These are phyloP conservation scores for Rhynchosporium secalis DNA, from an alignment of 2,329 filamentous ascomycete genomes.

Conservation along the genomic window DNA sequence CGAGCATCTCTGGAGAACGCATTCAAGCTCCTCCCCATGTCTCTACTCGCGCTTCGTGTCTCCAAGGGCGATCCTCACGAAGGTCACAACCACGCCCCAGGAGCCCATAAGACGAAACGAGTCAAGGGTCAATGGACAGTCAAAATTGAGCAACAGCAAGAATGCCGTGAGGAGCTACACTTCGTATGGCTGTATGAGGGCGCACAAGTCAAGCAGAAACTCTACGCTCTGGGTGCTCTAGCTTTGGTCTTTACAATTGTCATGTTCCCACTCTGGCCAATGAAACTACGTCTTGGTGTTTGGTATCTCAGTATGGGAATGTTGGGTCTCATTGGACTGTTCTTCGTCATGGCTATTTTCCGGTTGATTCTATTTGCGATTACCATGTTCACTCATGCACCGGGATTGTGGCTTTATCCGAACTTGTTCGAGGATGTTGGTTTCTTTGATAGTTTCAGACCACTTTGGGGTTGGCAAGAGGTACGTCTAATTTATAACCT, in stretches of 20 bases:
- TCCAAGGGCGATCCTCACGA: constrained; percentile 77
- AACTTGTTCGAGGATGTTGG: constrained; percentile 98
- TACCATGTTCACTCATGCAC: constrained; percentile 80
- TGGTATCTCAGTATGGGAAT: constrained; percentile 97
- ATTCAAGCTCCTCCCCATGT: constrained; percentile 93
- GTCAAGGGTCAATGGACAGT: constrained; percentile 97
- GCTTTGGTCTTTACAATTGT: constrained; percentile 83
- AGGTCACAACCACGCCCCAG: constrained; percentile 65
- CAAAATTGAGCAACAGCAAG: constrained; percentile 93
- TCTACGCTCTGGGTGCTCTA: constrained; percentile 83
- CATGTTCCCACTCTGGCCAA: constrained; percentile 94
- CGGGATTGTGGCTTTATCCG: constrained; percentile 96
- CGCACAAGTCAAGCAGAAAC: constrained; percentile 87
- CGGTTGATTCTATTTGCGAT: constrained; percentile 90
- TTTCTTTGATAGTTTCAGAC: constrained; percentile 95
- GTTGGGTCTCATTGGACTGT: constrained; percentile 83
- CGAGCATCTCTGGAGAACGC: constrained; percentile 86
- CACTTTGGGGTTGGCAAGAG: constrained; percentile 98
- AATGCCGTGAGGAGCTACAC: constrained; percentile 82
- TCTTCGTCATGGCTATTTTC: constrained; percentile 98
- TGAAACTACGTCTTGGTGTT: constrained; percentile 85
- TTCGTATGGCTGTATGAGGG: constrained; percentile 98
- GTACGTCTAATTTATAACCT: constrained; percentile 49
- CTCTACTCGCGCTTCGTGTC: constrained; percentile 89
- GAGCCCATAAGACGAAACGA: constrained; percentile 75